A percentile compares a stretch with the other conserved stretches of the same genome.
phyloP scores from a whole-genome alignment of 176 grass and related monocot species.

The Juncus inflexus region DNA sequence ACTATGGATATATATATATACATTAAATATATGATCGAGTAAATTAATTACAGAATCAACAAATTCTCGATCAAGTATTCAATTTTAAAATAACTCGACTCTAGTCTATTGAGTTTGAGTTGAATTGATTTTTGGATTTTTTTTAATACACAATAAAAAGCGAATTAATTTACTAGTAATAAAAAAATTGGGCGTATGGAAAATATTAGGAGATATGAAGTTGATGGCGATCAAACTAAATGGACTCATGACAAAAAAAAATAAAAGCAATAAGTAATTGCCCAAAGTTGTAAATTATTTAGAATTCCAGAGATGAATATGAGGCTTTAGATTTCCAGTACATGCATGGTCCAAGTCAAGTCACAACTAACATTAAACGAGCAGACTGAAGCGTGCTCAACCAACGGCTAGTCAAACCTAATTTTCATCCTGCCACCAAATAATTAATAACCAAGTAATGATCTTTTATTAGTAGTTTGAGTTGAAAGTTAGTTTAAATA shows the following conservation, averaged over 20 bases:
- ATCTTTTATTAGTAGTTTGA: too few relatives aligned
- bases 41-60: too few relatives aligned
- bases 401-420: conserved; percentile 27
- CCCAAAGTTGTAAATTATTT: background rate
- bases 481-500: background rate
- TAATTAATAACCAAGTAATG: background rate
- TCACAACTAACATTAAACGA: background rate
- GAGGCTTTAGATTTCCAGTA: background rate
- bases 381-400: conserved; percentile 12
- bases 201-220: too few relatives aligned
- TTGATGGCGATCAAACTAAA: background rate
- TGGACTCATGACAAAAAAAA: background rate
- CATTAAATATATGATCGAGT: too few relatives aligned
- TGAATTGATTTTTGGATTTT: too few relatives aligned
- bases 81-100: too few relatives aligned
- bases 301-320: conserved; percentile 3
- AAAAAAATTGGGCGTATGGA: too few relatives aligned
- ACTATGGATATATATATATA: too few relatives aligned
- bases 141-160: too few relatives aligned
- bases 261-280: background rate
- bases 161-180: too few relatives aligned
- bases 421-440: conserved; percentile 10
- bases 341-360: conserved; percentile 9
- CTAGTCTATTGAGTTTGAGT: too few relatives aligned
- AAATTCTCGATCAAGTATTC: too few relatives aligned